Evolutionary conservation across 164 flowering plant species (phyloP).

Genomic region (Magnolia sinica): DNA sequence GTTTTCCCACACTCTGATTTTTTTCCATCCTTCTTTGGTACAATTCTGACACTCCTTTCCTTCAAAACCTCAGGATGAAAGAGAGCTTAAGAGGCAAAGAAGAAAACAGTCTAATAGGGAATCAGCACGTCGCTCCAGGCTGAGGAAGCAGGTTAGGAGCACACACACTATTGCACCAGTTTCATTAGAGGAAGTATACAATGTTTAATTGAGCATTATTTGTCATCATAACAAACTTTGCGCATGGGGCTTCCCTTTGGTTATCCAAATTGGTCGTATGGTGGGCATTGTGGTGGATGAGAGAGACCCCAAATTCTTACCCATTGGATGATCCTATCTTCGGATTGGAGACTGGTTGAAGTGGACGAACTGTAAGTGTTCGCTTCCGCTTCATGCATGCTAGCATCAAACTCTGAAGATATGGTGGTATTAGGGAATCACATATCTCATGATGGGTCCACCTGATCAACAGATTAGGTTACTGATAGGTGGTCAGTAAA

Average conservation of each 20-base stretch:
- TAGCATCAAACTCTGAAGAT: background rate
- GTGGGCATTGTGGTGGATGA: background rate
- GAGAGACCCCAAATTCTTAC: background rate
- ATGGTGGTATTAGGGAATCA: background rate
- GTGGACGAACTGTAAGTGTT: background rate
- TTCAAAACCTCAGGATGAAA: constrained; percentile 26
- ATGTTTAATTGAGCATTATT: background rate
- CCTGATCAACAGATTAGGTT: background rate
- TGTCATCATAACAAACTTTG: background rate
- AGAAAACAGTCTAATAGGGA: constrained; percentile 38
- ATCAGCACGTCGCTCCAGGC: constrained; percentile 35
- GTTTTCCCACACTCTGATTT: constrained; percentile 8
- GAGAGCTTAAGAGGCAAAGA: constrained; percentile 34
- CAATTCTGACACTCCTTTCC: background rate
- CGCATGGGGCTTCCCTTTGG: background rate
- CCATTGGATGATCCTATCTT: background rate
- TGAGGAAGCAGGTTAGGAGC: constrained; percentile 32
- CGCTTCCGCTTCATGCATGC: background rate
- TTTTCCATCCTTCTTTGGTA: background rate
- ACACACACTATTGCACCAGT: background rate
- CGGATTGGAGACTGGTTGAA: background rate
- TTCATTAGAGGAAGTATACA: background rate
- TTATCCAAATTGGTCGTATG: background rate
- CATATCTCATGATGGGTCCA: background rate
- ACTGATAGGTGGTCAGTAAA: background rate